phyloP scores from a whole-genome alignment of 495 filamentous ascomycete genomes.

The Aspergillus ostianus region DNA sequence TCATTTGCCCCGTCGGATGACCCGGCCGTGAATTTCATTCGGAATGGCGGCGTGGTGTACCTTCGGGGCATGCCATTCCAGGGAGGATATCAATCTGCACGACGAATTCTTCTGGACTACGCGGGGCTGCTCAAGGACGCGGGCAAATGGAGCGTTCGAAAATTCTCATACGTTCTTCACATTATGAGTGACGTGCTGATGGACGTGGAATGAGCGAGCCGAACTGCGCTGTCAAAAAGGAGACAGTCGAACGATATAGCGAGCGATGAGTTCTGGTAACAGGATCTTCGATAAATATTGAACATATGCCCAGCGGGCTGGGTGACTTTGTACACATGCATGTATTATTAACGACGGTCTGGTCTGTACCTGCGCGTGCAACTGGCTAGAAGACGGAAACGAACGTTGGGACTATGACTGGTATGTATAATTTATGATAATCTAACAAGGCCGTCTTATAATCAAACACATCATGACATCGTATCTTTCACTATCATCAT shows the following conservation, averaged over 20 bases:
- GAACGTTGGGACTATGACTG: neutral
- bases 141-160: conserved; percentile 50
- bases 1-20: conserved; percentile 33
- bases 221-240: neutral
- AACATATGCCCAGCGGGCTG: neutral
- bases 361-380: neutral
- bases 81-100: conserved; percentile 48
- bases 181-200: conserved; percentile 56
- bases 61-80: conserved; percentile 47
- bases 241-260: too few species aligned
- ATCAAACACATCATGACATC: too few species aligned
- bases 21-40: conserved; percentile 48
- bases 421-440: neutral
- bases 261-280: neutral
- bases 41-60: conserved; percentile 49
- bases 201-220: conserved; percentile 23
- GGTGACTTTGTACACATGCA: neutral
- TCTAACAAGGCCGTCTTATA: neutral
- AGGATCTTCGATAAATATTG: neutral
- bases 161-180: conserved; percentile 48
- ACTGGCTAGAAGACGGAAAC: neutral
- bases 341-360: neutral
- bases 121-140: conserved; percentile 50
- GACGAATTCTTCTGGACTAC: conserved; percentile 49
- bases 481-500: too few species aligned